These are phyloP conservation scores for Sesbania bispinosa DNA, from an alignment of 306 rosid species.

Conservation along the genomic window DNA sequence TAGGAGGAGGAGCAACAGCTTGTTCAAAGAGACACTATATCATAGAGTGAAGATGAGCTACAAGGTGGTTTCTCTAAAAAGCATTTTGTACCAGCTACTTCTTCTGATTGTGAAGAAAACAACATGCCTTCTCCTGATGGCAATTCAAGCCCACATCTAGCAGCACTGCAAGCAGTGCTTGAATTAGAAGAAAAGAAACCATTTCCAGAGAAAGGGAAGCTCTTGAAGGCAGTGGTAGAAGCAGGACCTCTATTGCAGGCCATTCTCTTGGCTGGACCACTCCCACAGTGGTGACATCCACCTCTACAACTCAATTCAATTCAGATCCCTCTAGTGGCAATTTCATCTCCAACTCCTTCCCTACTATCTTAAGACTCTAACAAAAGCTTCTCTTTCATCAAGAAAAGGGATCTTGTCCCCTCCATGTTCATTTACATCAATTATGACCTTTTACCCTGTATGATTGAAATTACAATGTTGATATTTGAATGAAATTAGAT, in stretches of 20 bases:
- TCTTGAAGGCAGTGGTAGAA: slow-evolving; percentile 76
- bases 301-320: slow-evolving; percentile 66
- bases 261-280: slow-evolving; percentile 81
- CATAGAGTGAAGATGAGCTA: slow-evolving; percentile 34
- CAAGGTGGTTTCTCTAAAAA: slow-evolving; percentile 34
- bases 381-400: slow-evolving; percentile 18
- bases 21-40: background rate
- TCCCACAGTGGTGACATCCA: slow-evolving; percentile 91
- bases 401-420: slow-evolving; percentile 39
- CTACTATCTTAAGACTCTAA: too few species aligned
- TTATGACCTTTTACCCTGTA: too few species aligned
- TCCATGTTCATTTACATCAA: too few species aligned
- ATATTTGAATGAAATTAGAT: too few species aligned
- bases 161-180: slow-evolving; percentile 22
- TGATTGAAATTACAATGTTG: too few species aligned
- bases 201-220: slow-evolving; percentile 80
- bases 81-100: slow-evolving; percentile 17
- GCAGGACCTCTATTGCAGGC: slow-evolving; percentile 85
- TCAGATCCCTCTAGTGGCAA: slow-evolving; percentile 68
- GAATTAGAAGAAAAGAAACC: slow-evolving; percentile 47
- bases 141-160: too few species aligned
- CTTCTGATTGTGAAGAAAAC: slow-evolving; percentile 49
- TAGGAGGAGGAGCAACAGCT: too few species aligned
- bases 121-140: slow-evolving; percentile 39
- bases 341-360: slow-evolving; percentile 49